Evolutionary conservation across 2,329 filamentous ascomycete species (phyloP).

Genomic region (Diaporthe longicolla): DNA sequence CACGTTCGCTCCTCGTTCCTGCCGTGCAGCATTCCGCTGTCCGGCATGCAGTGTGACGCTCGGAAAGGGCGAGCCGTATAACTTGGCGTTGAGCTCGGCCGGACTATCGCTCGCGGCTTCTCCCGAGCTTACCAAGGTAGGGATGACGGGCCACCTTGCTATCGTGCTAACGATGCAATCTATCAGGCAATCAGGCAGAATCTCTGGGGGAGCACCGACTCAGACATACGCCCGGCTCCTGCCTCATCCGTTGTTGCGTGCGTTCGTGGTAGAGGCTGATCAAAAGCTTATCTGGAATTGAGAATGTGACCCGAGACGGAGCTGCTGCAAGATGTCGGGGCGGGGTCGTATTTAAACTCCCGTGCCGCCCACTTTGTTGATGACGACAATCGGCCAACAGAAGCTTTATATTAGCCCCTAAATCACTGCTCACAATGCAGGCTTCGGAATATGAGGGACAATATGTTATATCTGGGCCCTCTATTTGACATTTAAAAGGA

Average conservation of each 20-base stretch:
- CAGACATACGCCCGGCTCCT: background rate
- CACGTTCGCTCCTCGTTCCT: conserved; percentile 30
- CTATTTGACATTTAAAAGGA: too few relatives aligned
- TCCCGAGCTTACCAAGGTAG: conserved; percentile 1
- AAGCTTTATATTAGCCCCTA: too few relatives aligned
- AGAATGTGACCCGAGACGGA: background rate
- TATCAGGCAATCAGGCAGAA: background rate
- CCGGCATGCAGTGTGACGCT: conserved; percentile 22
- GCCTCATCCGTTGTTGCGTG: background rate
- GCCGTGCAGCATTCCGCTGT: conserved; percentile 28
- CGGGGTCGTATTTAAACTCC: conserved; percentile 13
- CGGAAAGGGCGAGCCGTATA: conserved; percentile 22
- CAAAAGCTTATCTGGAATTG: background rate
- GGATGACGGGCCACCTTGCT: background rate
- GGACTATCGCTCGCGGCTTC: conserved; percentile 22
- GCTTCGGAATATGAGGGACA: too few relatives aligned
- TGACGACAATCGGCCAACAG: background rate
- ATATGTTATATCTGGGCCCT: too few relatives aligned
- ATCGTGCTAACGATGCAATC: background rate
- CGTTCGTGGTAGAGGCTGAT: background rate
- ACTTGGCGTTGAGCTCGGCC: background rate
- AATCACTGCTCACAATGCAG: too few relatives aligned
- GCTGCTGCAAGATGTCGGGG: background rate
- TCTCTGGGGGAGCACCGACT: background rate
- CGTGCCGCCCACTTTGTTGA: background rate